Evolutionary conservation across 306 rosid genomes (phyloP).

Genomic region (Gynostemma pentaphyllum): DNA sequence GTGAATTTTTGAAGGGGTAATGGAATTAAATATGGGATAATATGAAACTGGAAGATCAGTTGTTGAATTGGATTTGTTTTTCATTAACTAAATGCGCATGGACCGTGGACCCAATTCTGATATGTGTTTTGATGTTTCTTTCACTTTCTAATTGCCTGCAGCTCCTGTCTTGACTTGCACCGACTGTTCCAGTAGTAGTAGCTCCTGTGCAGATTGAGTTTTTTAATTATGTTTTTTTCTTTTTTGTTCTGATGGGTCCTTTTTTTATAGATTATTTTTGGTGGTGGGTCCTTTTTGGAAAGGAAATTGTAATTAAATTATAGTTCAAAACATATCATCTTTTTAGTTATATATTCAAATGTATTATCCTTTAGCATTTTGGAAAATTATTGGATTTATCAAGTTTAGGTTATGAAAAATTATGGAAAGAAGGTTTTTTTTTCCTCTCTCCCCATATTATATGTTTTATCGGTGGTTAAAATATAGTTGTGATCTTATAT

Average conservation of each 20-base stretch:
- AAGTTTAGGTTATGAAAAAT: no score
- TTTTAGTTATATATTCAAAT: background rate
- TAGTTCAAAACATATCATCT: no score
- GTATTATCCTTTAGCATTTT: no score
- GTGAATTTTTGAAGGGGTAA: no score
- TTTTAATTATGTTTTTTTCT: background rate
- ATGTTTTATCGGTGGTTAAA: no score
- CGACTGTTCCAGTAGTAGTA: slow-evolving; percentile 3
- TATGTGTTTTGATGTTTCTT: background rate
- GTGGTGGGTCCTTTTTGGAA: background rate
- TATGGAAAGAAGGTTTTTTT: no score
- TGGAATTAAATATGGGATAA: background rate
- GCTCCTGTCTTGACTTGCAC: slow-evolving; percentile 3
- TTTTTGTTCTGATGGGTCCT: background rate
- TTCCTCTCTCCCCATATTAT: no score
- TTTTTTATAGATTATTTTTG: background rate
- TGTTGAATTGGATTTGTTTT: background rate
- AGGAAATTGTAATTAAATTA: background rate
- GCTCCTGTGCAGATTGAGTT: background rate
- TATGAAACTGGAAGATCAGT: background rate
- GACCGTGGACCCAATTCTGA: background rate
- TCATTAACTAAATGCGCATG: background rate
- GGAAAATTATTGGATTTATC: no score
- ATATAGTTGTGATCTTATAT: no score
- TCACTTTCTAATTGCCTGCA: background rate